Evolutionary conservation across 257 asterid species (phyloP).

Genomic region (Scutellaria barbata): DNA sequence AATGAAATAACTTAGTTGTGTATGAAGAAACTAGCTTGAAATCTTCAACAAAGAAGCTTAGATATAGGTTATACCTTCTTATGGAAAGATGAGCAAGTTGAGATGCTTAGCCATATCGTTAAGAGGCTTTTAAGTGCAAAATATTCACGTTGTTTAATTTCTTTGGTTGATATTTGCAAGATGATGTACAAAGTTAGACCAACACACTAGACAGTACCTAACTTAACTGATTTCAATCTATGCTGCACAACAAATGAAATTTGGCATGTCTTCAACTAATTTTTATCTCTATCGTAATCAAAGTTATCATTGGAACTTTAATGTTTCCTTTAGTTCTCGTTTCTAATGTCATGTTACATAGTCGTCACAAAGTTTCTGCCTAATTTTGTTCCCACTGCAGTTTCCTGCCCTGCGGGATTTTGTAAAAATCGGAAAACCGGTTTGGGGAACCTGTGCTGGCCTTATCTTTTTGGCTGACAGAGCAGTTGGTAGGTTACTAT

Average conservation of each 20-base stretch:
- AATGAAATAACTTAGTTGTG: background rate
- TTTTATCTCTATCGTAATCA: background rate
- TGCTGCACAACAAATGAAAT: background rate
- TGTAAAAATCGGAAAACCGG: conserved; percentile 91
- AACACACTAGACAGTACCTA: background rate
- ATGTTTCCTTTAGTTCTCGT: conserved; percentile 9
- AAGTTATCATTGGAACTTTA: background rate
- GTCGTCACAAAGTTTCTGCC: conserved; percentile 1
- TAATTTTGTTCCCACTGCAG: conserved; percentile 50
- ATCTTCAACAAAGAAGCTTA: background rate
- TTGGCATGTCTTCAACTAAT: conserved; percentile 1
- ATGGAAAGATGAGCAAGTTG: background rate
- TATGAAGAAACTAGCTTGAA: conserved; percentile 10
- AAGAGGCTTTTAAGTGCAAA: background rate
- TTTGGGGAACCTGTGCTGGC: conserved; percentile 99
- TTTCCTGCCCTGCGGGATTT: conserved; percentile 95
- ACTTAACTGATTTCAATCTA: background rate
- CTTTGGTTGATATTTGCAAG: background rate
- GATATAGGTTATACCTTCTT: background rate
- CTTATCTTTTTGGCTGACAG: conserved; percentile 91
- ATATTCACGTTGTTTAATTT: background rate
- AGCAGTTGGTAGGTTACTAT: conserved; percentile 79
- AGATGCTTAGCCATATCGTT: conserved; percentile 1
- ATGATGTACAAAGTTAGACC: background rate
- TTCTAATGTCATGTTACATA: background rate